These are phyloP conservation scores for Globisporangium parvum DNA, from an alignment of 352 stramenopile species.

Conservation along the genomic window DNA sequence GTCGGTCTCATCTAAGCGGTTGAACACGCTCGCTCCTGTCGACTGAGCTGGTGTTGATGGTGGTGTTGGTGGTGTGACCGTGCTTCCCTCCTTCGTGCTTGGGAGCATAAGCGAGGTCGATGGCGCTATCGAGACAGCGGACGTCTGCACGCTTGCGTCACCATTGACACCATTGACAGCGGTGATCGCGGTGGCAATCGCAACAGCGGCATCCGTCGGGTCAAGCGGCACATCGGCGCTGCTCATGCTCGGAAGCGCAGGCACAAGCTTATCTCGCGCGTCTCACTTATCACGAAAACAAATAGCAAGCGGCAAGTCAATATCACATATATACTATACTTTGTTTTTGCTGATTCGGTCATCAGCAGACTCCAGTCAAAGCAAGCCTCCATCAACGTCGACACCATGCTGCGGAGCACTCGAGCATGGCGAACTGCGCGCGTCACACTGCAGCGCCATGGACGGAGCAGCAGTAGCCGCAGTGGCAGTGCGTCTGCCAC, in stretches of 20 bases:
- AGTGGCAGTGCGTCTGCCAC: neutral
- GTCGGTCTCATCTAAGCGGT: slow-evolving; percentile 57
- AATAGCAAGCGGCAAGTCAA: neutral
- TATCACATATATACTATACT: neutral
- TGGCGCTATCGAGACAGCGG: too few relatives aligned
- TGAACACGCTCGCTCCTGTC: slow-evolving; percentile 19
- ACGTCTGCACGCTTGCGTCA: neutral
- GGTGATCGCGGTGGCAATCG: neutral
- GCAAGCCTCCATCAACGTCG: neutral
- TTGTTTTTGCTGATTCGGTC: neutral
- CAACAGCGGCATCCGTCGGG: neutral
- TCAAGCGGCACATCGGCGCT: neutral
- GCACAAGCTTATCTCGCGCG: neutral
- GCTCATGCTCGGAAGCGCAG: neutral
- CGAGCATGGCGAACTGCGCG: neutral
- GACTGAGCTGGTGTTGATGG: neutral
- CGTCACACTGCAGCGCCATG: neutral
- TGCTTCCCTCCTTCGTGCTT: neutral
- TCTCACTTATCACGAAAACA: too few relatives aligned
- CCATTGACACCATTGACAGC: neutral
- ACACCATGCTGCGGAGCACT: slow-evolving; percentile 3
- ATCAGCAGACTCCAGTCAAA: slow-evolving; percentile 2
- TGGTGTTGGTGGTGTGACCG: neutral
- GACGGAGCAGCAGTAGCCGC: neutral
- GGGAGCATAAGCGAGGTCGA: neutral